Conservation (phyloP, 768 basidiomycete species). For the Kwoniella mangroviensis region DNA sequence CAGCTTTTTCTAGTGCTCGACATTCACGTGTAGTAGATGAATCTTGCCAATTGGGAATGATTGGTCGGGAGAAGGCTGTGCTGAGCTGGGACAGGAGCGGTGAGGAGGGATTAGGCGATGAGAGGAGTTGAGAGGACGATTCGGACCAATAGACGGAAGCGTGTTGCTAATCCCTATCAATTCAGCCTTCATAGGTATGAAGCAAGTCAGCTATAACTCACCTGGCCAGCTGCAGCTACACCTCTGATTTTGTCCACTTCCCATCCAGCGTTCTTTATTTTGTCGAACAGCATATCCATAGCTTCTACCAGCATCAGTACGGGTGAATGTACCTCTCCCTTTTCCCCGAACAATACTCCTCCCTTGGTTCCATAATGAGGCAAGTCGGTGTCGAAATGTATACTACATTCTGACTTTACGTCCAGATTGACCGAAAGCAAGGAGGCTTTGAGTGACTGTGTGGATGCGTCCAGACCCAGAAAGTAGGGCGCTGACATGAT, state of each 20-base stretch:
- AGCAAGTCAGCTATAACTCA: conserved; percentile 40
- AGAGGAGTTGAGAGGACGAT: conserved; percentile 64
- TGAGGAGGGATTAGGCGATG: conserved; percentile 63
- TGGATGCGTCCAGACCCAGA: conserved; percentile 84
- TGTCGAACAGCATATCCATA: conserved; percentile 72
- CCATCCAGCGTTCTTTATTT: conserved; percentile 48
- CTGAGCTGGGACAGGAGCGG: conserved; percentile 68
- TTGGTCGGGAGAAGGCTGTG: conserved; percentile 70
- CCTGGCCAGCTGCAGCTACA: conserved; percentile 46
- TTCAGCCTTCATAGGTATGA: conserved; percentile 58
- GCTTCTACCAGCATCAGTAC: conserved; percentile 86
- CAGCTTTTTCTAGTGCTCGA: conserved; percentile 66
- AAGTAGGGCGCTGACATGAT: conserved; percentile 59
- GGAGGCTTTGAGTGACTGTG: conserved; percentile 72
- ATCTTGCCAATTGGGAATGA: conserved; percentile 88
- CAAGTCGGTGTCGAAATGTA: conserved; percentile 81
- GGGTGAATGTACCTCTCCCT: conserved; percentile 79
- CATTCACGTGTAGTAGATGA: conserved; percentile 81
- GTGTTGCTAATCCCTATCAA: conserved; percentile 59
- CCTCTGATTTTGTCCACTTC: conserved; percentile 33
- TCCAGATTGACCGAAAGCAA: conserved; percentile 66
- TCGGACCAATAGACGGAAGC: conserved; percentile 82
- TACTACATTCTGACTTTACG: conserved; percentile 70
- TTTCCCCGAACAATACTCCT: conserved; percentile 56
- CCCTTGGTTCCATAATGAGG: conserved; percentile 60